Conservation (phyloP, 75 land plant species). For the Chamaecyparis obtusa region DNA sequence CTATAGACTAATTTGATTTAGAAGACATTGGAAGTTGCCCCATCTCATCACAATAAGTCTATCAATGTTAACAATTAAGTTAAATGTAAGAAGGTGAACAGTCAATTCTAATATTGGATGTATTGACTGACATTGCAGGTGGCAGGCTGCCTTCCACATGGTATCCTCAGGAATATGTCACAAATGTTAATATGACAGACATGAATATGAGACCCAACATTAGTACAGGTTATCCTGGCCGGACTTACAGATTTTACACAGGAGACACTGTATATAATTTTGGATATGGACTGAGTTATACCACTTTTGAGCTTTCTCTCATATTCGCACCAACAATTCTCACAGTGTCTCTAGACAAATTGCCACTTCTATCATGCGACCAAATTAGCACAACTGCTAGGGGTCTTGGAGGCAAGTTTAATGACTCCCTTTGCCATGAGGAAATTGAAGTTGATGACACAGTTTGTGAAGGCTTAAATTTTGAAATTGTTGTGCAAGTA, state of each 20-base stretch:
- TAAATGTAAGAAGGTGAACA: not conserved
- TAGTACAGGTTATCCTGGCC: constrained; percentile 24
- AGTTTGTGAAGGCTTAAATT: constrained; percentile 20
- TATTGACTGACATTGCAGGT: constrained; percentile 19
- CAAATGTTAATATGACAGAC: constrained; percentile 26
- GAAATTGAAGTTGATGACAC: constrained; percentile 19
- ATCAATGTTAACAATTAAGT: not conserved
- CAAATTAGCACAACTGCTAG: constrained; percentile 15
- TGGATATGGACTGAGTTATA: constrained; percentile 31
- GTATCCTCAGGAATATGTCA: constrained; percentile 30
- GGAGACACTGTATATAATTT: constrained; percentile 24
- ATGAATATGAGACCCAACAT: constrained; percentile 38
- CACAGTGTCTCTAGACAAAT: constrained; percentile 17
- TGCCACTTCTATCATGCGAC: not conserved
- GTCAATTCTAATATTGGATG: not conserved
- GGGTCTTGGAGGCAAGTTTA: constrained; percentile 21
- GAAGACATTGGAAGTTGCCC: not conserved
- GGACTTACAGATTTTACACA: constrained; percentile 44
- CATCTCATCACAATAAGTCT: not conserved
- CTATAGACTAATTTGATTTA: not conserved
- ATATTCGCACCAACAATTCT: constrained; percentile 20
- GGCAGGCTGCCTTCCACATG: constrained; percentile 37
- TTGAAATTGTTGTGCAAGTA: constrained; percentile 43
- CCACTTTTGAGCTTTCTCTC: constrained; percentile 18
- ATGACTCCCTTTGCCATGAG: not conserved